A percentile compares a stretch with the other conserved stretches of the same genome.
These are phyloP conservation scores for Fusarium temperatum DNA, from an alignment of 2,329 filamentous ascomycete species.

Conservation along the genomic window DNA sequence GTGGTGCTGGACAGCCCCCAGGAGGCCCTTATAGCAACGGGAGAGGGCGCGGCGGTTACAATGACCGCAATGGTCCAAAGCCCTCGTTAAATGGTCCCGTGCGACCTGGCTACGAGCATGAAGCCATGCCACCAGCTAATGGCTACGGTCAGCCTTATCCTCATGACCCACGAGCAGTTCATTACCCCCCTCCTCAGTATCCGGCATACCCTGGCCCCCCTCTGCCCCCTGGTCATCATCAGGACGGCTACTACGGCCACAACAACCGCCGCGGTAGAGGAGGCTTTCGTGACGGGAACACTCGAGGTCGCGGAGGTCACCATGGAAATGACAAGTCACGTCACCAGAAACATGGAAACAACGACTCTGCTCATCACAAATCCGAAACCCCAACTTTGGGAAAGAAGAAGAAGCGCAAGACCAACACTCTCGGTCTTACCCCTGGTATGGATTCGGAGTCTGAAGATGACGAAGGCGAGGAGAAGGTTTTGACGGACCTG, in stretches of 20 bases:
- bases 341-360: constrained; percentile 51
- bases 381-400: constrained; percentile 57
- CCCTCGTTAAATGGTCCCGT: constrained; percentile 44
- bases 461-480: constrained; percentile 75
- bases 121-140: constrained; percentile 47
- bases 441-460: constrained; percentile 70
- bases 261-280: constrained; percentile 49
- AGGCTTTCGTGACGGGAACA: constrained; percentile 47
- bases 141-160: constrained; percentile 53
- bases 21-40: constrained; percentile 50
- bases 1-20: constrained; percentile 46
- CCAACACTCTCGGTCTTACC: constrained; percentile 76
- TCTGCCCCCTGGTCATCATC: constrained; percentile 47
- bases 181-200: constrained; percentile 47
- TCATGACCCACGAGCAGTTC: constrained; percentile 50
- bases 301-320: constrained; percentile 54
- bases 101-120: constrained; percentile 49
- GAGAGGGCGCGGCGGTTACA: constrained; percentile 56
- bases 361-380: constrained; percentile 44
- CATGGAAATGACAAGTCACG: constrained; percentile 56
- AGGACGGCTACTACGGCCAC: constrained; percentile 49
- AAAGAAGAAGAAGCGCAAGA: constrained; percentile 77
- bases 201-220: constrained; percentile 54
- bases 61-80: constrained; percentile 55
- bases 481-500: constrained; percentile 69